Conservation (phyloP, 768 basidiomycete species). For the Calocera viscosa region DNA sequence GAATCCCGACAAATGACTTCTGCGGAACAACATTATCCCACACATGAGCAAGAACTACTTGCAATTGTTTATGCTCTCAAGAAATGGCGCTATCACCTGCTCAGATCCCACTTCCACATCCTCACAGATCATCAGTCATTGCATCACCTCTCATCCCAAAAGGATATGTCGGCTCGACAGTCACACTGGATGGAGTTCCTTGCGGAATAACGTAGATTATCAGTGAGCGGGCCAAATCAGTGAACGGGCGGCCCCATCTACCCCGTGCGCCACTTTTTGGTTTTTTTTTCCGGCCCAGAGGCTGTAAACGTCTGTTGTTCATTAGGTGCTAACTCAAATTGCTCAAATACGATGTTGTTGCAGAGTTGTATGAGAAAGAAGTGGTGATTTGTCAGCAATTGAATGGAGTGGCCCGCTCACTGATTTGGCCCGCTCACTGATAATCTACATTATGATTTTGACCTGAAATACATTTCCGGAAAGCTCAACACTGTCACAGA, state of each 20-base stretch:
- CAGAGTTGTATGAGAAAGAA: too few relatives aligned
- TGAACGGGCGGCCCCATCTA: too few relatives aligned
- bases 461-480: conserved; percentile 31
- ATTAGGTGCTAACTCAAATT: too few relatives aligned
- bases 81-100: conserved; percentile 21
- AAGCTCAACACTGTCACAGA: conserved; percentile 32
- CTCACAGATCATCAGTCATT: conserved; percentile 32
- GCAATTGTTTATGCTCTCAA: conserved; percentile 27
- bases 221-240: too few relatives aligned
- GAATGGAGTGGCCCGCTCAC: too few relatives aligned
- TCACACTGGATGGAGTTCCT: conserved; percentile 33
- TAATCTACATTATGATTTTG: conserved; percentile 33
- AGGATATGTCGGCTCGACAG: conserved; percentile 28
- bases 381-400: too few relatives aligned
- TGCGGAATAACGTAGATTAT: too few relatives aligned
- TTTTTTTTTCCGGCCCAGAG: too few relatives aligned
- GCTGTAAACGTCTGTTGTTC: too few relatives aligned
- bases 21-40: conserved; percentile 29
- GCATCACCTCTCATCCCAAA: conserved; percentile 26
- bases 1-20: conserved; percentile 24
- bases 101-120: conserved; percentile 22
- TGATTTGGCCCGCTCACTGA: too few relatives aligned
- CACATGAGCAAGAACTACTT: conserved; percentile 32
- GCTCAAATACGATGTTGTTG: too few relatives aligned
- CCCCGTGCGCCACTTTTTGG: too few relatives aligned